phyloP scores from a whole-genome alignment of 2,329 filamentous ascomycete genomes.

The Huntiella omanensis region DNA sequence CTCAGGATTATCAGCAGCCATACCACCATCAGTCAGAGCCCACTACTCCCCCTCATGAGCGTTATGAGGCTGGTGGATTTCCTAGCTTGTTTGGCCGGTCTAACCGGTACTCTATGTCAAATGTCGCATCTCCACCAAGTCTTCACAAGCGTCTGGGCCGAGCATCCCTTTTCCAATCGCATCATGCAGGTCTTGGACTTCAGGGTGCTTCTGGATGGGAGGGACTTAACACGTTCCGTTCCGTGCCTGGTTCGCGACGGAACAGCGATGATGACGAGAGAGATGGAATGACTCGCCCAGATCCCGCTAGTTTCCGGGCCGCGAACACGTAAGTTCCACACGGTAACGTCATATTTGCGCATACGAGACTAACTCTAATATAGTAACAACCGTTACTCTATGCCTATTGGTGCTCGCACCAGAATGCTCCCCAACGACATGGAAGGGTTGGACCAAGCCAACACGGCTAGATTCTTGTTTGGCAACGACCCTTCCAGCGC shows the following conservation, averaged over 20 bases:
- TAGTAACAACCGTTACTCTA: conserved; percentile 64
- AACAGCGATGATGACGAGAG: conserved; percentile 88
- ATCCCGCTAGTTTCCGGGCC: conserved; percentile 52
- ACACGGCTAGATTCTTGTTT: conserved; percentile 73
- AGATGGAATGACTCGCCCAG: conserved; percentile 50
- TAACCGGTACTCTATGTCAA: conserved; percentile 77
- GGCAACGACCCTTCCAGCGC: conserved; percentile 38
- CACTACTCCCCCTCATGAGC: conserved; percentile 87
- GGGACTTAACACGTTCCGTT: conserved; percentile 57
- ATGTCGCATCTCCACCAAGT: conserved; percentile 64
- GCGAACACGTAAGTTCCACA: conserved; percentile 54
- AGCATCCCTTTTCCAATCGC: conserved; percentile 42
- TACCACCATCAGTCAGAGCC: conserved; percentile 79
- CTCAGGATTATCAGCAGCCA: conserved; percentile 49
- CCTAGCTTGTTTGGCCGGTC: conserved; percentile 65
- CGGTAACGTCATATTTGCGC: background rate
- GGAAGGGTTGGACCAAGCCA: conserved; percentile 59
- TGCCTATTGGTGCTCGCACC: conserved; percentile 57
- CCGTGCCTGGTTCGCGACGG: conserved; percentile 67
- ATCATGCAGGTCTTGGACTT: conserved; percentile 41
- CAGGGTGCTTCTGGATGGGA: conserved; percentile 36
- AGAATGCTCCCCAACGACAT: conserved; percentile 40
- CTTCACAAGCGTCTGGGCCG: conserved; percentile 54
- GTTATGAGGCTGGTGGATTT: conserved; percentile 52
- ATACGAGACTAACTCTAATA: background rate